Conservation (phyloP, 371 early-diverging fungal species). For the Mycotypha africana region DNA sequence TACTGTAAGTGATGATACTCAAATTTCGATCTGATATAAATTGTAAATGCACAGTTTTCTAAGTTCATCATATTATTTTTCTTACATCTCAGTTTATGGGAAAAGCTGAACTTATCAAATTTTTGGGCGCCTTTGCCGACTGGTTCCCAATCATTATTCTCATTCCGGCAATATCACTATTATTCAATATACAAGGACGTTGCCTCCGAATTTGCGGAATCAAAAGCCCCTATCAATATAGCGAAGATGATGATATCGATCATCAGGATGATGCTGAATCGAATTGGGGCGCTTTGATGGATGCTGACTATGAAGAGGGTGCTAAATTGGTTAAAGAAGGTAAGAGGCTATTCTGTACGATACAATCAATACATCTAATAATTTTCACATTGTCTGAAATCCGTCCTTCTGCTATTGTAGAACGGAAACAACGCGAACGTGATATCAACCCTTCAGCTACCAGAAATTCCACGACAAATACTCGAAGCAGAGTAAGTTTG, state of each 20-base stretch:
- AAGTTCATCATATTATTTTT: no score
- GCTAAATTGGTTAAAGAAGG: conserved; percentile 37
- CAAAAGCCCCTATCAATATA: conserved; percentile 50
- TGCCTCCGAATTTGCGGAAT: conserved; percentile 64
- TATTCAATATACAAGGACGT: conserved; percentile 77
- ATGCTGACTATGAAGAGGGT: conserved; percentile 46
- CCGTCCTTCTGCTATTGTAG: no score
- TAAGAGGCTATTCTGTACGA: conserved; percentile 5
- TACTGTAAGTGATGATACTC: conserved; percentile 26
- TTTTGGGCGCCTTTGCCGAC: conserved; percentile 85
- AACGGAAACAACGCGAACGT: conserved; percentile 23
- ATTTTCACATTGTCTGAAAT: no score
- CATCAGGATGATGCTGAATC: conserved; percentile 32
- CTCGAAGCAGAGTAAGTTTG: no score
- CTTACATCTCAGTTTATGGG: conserved; percentile 66
- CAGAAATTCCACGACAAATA: no score
- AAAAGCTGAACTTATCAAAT: conserved; percentile 79
- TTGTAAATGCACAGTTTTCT: neutral
- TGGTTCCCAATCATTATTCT: conserved; percentile 84
- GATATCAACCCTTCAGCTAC: no score
- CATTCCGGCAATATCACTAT: conserved; percentile 65
- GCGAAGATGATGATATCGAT: conserved; percentile 15
- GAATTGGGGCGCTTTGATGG: conserved; percentile 22
- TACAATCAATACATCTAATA: no score
- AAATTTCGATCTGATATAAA: no score